Percentiles rank a stretch among this genome's conserved stretches.
Evolutionary conservation across 2,329 filamentous ascomycete genomes (phyloP).

Genomic region (Drechslera avenae): DNA sequence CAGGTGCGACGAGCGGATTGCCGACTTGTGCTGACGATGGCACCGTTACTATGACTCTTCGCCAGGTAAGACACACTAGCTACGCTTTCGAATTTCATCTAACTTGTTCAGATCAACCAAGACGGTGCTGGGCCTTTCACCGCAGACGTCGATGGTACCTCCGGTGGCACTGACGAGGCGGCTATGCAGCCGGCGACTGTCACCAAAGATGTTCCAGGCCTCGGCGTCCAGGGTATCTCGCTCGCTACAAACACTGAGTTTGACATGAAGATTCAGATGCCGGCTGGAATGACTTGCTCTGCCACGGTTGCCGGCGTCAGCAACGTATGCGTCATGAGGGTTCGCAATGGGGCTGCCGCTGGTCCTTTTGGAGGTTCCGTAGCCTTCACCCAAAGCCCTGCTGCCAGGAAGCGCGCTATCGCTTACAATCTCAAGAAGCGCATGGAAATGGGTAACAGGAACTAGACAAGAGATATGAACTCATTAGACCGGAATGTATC

Average conservation of each 20-base stretch:
- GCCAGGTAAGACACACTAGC: conserved; percentile 51
- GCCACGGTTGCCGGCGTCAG: conserved; percentile 62
- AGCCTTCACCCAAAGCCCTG: conserved; percentile 66
- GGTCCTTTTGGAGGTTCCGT: conserved; percentile 71
- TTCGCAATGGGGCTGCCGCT: conserved; percentile 65
- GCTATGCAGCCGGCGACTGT: conserved; percentile 67
- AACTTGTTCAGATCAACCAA: conserved; percentile 61
- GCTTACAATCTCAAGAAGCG: conserved; percentile 56
- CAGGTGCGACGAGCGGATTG: conserved; percentile 59
- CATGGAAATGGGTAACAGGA: conserved; percentile 39
- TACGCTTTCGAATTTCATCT: not conserved
- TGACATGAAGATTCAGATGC: conserved; percentile 68
- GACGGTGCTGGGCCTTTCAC: conserved; percentile 69
- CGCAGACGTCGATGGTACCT: conserved; percentile 66
- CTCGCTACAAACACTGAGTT: conserved; percentile 66
- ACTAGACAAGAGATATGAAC: conserved; percentile 13
- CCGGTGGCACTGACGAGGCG: conserved; percentile 63
- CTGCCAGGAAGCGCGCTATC: conserved; percentile 65
- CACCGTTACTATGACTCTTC: conserved; percentile 66
- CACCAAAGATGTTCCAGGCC: conserved; percentile 65
- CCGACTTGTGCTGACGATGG: conserved; percentile 67
- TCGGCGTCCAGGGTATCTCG: conserved; percentile 63
- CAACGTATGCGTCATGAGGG: conserved; percentile 69
- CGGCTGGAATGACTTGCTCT: conserved; percentile 69
- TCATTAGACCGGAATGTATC: not conserved